phyloP scores from a whole-genome alignment of 257 asterid genomes.

The Nicotiana paniculata region DNA sequence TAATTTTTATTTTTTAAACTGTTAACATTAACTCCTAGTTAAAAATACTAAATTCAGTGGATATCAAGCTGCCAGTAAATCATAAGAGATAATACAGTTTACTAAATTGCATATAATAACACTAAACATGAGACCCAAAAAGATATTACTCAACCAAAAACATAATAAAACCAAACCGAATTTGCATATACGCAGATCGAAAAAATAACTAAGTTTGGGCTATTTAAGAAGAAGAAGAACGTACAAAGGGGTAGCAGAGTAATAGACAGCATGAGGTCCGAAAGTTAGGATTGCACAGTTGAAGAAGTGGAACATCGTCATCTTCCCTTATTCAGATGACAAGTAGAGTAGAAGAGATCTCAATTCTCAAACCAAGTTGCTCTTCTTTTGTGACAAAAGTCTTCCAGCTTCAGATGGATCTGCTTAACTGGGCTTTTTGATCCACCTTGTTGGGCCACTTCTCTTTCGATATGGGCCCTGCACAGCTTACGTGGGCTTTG shows the following conservation, averaged over 20 bases:
- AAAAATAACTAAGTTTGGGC: too few relatives aligned
- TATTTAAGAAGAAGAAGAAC: not conserved
- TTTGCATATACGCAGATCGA: not conserved
- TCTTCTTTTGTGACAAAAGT: not conserved
- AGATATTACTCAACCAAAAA: not conserved
- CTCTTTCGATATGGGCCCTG: not conserved
- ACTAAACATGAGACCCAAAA: not conserved
- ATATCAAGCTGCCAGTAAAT: not conserved
- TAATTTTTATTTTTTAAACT: not conserved
- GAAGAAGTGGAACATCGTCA: constrained; percentile 94
- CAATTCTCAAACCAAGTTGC: not conserved
- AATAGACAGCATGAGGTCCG: constrained; percentile 98
- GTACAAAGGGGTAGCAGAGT: constrained; percentile 96
- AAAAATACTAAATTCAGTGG: not conserved
- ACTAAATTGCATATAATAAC: not conserved
- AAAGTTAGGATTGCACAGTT: constrained; percentile 96
- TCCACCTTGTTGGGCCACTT: not conserved
- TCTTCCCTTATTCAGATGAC: constrained; percentile 9
- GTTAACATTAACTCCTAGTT: not conserved
- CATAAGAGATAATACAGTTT: not conserved
- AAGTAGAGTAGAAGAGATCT: not conserved
- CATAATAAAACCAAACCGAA: not conserved
- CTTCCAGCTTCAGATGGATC: not conserved
- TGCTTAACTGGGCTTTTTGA: not conserved
- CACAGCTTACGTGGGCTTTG: not conserved